Evolutionary conservation across 129 eudicot genomes (phyloP).

Genomic region (Scalesia atractyloides): DNA sequence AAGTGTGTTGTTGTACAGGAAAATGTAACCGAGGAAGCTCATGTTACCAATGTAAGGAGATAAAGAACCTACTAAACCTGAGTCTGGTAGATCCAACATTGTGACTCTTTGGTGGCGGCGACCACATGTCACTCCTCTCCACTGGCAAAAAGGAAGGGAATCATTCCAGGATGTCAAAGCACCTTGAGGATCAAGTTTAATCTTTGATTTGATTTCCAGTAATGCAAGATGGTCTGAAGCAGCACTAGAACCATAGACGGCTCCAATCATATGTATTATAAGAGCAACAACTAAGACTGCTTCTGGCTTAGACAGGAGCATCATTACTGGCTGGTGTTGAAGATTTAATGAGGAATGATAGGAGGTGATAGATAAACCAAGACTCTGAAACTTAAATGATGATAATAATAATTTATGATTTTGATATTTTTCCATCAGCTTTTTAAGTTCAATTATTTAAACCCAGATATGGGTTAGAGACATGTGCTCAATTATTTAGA

Average conservation of each 20-base stretch:
- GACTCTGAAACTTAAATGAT: no score
- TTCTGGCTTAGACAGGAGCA: background rate
- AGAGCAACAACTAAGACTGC: background rate
- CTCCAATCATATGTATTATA: background rate
- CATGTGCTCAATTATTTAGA: no score
- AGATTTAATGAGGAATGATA: no score
- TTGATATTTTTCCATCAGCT: no score
- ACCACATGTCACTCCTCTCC: constrained; percentile 29
- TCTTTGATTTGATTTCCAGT: background rate
- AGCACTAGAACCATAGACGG: background rate
- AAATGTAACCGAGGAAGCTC: constrained; percentile 9
- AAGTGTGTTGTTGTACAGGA: constrained; percentile 9
- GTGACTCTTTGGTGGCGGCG: constrained; percentile 33
- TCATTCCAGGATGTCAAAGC: constrained; percentile 19
- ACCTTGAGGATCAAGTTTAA: background rate
- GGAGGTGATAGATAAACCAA: no score
- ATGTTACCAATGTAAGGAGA: constrained; percentile 36
- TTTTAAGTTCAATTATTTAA: no score
- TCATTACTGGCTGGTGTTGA: background rate
- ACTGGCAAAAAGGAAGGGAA: constrained; percentile 26
- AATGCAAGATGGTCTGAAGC: background rate
- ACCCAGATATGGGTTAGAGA: no score
- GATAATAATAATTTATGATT: no score
- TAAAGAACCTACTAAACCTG: constrained; percentile 20
- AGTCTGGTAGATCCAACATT: background rate